Base-by-base conservation (phyloP, 139 green algal species). In the Micractinium conductrix region DNA sequence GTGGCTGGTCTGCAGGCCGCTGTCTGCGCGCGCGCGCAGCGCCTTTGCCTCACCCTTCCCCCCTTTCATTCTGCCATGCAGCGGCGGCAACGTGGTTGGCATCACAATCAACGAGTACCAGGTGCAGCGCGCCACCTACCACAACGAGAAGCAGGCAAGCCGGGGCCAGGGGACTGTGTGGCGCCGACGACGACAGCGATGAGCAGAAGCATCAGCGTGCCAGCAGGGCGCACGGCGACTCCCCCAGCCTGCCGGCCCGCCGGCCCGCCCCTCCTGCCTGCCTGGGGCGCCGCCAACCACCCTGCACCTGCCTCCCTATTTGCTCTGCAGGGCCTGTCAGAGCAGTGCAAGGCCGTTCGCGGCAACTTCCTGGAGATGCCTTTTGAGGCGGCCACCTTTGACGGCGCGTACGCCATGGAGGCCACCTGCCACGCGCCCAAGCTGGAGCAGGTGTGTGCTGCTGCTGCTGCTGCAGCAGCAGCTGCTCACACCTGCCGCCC, bases 81-180 rank as follows among this genome's bases (percentile, higher is more conserved):
- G 88, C 62, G 94, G 95, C 1, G 94, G 93, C 2, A 91, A 98
- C 38, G 95, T 99, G 10, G 96, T 93, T 17, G 97, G 97, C 85
- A 95, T 99, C 87, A 99, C 97, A 48, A 99, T 99, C 91, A 99
- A 98, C 80, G 91, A 97, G 74, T 99, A 99, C 88, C 95, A 98
- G 90, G 96, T 99, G 2, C n/a, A 93, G 48, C 91, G 96, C 35
- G 94, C 91, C 45, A 94, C 79, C 19, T 78, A 91, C 73, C 95
- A 97, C 88, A 98, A 97, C 86, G 40, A 90, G 28, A 94, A 90
- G 86, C 91, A 96, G 63, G 7, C 53, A 62, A 21, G 53, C 53
- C 2, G 53, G 53, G 19, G 53, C 6, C 53, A 58, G 48, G 48
- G 12, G 48, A n/a, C n/a, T n/a, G n/a, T 75, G 17, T 75, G 68